Conservation (phyloP, 2,329 filamentous ascomycete species). For the Thermoascus crustaceus region DNA sequence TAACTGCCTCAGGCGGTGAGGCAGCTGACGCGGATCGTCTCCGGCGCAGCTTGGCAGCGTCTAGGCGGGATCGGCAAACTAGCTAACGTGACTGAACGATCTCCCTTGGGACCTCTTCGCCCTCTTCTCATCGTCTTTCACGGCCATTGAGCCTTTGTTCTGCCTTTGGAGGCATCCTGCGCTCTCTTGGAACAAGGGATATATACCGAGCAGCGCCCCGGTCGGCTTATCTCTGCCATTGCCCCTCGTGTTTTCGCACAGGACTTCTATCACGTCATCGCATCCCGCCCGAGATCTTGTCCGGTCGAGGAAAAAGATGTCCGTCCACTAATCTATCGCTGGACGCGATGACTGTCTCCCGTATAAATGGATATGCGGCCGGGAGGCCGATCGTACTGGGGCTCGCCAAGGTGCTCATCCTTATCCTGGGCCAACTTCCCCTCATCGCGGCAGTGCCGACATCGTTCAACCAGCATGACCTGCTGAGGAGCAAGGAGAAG, state of each 20-base stretch:
- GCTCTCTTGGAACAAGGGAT: neutral
- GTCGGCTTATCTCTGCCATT: neutral
- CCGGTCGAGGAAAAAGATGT: neutral
- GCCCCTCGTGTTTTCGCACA: neutral
- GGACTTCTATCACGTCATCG: neutral
- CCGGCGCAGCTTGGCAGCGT: too few species aligned
- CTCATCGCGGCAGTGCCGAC: slow-evolving; percentile 31
- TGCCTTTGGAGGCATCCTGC: neutral
- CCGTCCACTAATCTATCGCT: neutral
- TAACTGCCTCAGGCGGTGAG: too few species aligned
- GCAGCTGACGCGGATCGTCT: too few species aligned
- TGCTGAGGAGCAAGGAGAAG: slow-evolving; percentile 22
- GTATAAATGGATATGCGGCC: slow-evolving; percentile 24
- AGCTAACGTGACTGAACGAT: too few species aligned
- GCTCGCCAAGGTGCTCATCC: slow-evolving; percentile 33
- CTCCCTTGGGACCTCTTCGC: too few species aligned
- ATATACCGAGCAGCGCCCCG: neutral
- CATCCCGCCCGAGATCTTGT: neutral
- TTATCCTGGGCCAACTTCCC: slow-evolving; percentile 31
- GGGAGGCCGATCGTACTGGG: slow-evolving; percentile 32
- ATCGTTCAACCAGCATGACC: slow-evolving; percentile 13
- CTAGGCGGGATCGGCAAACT: too few species aligned
- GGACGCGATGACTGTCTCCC: slow-evolving; percentile 10
- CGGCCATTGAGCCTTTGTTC: neutral
- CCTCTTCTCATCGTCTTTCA: neutral